A percentile compares a stretch with the other conserved stretches of the same genome.
Evolutionary conservation across 148 eudicot genomes (phyloP).

Genomic region (Spergularia bocconei): DNA sequence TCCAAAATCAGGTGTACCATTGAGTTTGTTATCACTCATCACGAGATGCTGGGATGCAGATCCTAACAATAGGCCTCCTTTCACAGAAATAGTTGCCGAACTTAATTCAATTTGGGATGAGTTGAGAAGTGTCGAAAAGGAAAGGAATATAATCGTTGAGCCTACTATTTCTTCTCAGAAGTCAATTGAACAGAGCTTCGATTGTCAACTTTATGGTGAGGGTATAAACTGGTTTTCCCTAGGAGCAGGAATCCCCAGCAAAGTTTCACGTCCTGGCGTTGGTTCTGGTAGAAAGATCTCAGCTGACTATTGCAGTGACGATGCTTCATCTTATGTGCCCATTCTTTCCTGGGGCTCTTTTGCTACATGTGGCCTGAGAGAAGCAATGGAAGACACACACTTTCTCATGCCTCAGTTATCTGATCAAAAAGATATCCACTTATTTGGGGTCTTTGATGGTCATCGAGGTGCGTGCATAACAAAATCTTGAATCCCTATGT

Average conservation of each 20-base stretch:
- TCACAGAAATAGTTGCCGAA: slow-evolving; percentile 62
- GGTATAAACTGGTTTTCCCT: slow-evolving; percentile 59
- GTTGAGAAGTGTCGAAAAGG: slow-evolving; percentile 24
- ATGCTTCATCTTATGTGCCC: slow-evolving; percentile 46
- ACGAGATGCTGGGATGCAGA: slow-evolving; percentile 74
- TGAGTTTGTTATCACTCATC: slow-evolving; percentile 56
- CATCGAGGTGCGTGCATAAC: slow-evolving; percentile 73
- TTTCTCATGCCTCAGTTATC: slow-evolving; percentile 64
- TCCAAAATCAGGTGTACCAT: slow-evolving; percentile 45
- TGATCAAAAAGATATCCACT: slow-evolving; percentile 48
- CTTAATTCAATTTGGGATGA: slow-evolving; percentile 46
- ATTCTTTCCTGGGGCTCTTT: slow-evolving; percentile 83
- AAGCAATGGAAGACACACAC: slow-evolving; percentile 95
- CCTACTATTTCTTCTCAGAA: slow-evolving; percentile 27
- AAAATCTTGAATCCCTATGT: background rate
- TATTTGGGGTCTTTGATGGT: slow-evolving; percentile 92
- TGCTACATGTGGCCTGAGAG: slow-evolving; percentile 85
- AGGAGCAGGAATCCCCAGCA: slow-evolving; percentile 49
- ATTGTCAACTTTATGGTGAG: slow-evolving; percentile 36
- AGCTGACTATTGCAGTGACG: slow-evolving; percentile 35
- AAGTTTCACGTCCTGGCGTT: slow-evolving; percentile 26
- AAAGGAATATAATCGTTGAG: slow-evolving; percentile 16
- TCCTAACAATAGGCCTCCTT: slow-evolving; percentile 70
- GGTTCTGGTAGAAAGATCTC: slow-evolving; percentile 32
- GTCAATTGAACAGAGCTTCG: slow-evolving; percentile 21